A percentile compares a stretch with the other conserved stretches of the same genome.
Conservation (phyloP, 257 asterid species). For the Linaria vulgaris region DNA sequence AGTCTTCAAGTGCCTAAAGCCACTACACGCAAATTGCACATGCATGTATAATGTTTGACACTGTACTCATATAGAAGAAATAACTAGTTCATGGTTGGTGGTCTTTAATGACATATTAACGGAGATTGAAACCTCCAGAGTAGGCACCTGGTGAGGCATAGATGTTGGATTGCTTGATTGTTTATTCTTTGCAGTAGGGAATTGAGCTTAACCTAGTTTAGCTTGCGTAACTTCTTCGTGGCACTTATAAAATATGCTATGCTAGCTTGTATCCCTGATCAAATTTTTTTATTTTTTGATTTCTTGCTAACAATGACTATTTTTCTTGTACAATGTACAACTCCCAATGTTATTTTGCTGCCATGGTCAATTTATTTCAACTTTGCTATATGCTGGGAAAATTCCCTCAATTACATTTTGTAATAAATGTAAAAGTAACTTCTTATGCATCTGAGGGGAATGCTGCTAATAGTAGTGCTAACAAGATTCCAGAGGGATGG, state of each 20-base stretch:
- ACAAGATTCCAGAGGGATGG: conserved; percentile 7
- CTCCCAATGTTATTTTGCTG: background rate
- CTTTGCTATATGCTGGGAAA: background rate
- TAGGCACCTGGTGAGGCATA: background rate
- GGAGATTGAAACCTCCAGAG: background rate
- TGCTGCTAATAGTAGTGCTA: conserved; percentile 22
- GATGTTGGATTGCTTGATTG: background rate
- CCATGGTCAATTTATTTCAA: background rate
- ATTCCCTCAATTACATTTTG: background rate
- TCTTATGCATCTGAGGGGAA: conserved; percentile 27
- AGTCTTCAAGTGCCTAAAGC: background rate
- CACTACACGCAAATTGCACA: background rate
- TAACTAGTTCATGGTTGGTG: background rate
- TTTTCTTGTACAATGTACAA: background rate
- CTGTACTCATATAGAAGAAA: background rate
- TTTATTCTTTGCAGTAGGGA: conserved; percentile 10
- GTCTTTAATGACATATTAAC: background rate
- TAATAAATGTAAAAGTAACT: no score
- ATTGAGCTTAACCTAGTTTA: background rate
- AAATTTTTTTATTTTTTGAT: background rate
- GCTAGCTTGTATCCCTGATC: no score
- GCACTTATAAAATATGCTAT: background rate
- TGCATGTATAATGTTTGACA: conserved; percentile 2
- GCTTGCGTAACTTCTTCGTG: background rate
- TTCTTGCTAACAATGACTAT: background rate